phyloP scores from a whole-genome alignment of 495 filamentous ascomycete species.

The Trypethelium eluteriae region DNA sequence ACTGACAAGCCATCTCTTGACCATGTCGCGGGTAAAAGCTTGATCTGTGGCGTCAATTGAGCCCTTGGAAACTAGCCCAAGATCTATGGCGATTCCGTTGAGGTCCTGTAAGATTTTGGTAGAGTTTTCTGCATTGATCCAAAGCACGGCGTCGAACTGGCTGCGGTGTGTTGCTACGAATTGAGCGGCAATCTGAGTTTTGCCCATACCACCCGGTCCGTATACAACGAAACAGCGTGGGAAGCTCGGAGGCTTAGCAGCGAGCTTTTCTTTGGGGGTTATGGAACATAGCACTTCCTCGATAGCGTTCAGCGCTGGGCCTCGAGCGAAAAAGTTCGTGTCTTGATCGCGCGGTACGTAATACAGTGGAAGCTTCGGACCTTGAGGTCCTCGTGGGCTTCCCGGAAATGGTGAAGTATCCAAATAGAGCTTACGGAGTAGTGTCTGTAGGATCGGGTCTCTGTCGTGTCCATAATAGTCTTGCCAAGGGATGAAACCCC shows the following conservation, averaged over 20 bases:
- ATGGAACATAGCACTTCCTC: not conserved
- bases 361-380: not conserved
- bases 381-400: slow-evolving; percentile 7
- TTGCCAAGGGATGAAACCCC: not conserved
- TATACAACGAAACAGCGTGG: slow-evolving; percentile 17
- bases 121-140: slow-evolving; percentile 23
- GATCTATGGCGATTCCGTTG: slow-evolving; percentile 18
- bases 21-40: slow-evolving; percentile 18
- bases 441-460: slow-evolving; percentile 11
- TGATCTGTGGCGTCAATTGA: slow-evolving; percentile 22
- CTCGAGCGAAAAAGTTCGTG: not conserved
- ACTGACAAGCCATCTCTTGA: slow-evolving; percentile 21
- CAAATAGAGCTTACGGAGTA: slow-evolving; percentile 14
- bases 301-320: not conserved
- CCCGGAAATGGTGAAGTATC: not conserved
- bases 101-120: slow-evolving; percentile 20
- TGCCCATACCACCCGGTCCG: slow-evolving; percentile 26
- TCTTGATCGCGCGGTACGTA: not conserved
- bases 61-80: slow-evolving; percentile 21
- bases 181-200: slow-evolving; percentile 23
- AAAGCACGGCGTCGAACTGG: slow-evolving; percentile 25
- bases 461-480: slow-evolving; percentile 18
- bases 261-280: not conserved
- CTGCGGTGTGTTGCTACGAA: slow-evolving; percentile 17
- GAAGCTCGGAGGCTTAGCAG: slow-evolving; percentile 5